Evolutionary conservation across 228 moss, liverwort and hornwort species (phyloP).

Genomic region (Sphagnum fallax): DNA sequence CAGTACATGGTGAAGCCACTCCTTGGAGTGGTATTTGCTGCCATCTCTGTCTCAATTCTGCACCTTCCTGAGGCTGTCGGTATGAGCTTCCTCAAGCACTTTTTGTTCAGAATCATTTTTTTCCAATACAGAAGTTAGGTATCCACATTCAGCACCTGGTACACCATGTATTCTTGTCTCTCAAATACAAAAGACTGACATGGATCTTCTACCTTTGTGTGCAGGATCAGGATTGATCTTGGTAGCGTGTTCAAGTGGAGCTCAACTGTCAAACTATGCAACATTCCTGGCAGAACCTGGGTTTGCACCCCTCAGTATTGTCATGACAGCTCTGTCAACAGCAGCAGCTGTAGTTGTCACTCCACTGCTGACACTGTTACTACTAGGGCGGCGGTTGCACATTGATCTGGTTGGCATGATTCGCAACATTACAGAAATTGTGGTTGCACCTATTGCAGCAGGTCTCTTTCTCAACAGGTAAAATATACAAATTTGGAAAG

Average conservation of each 20-base stretch:
- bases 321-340: constrained; percentile 89
- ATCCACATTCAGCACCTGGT: no score
- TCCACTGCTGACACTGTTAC: constrained; percentile 57
- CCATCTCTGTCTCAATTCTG: constrained; percentile 58
- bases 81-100: constrained; percentile 13
- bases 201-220: background rate
- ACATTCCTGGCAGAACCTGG: constrained; percentile 73
- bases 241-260: constrained; percentile 80
- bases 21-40: constrained; percentile 48
- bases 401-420: constrained; percentile 84
- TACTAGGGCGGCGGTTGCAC: constrained; percentile 69
- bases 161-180: no score
- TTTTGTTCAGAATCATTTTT: background rate
- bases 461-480: constrained; percentile 81
- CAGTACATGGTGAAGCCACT: constrained; percentile 80
- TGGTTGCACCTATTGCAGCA: constrained; percentile 60
- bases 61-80: constrained; percentile 77
- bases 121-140: background rate
- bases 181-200: no score
- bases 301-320: constrained; percentile 81
- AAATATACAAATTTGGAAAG: background rate
- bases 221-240: constrained; percentile 88
- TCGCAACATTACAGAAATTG: constrained; percentile 72
- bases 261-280: constrained; percentile 90
- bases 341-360: constrained; percentile 81